Base-by-base conservation (phyloP, 148 eudicot genomes). In the Limonium bicolor region DNA sequence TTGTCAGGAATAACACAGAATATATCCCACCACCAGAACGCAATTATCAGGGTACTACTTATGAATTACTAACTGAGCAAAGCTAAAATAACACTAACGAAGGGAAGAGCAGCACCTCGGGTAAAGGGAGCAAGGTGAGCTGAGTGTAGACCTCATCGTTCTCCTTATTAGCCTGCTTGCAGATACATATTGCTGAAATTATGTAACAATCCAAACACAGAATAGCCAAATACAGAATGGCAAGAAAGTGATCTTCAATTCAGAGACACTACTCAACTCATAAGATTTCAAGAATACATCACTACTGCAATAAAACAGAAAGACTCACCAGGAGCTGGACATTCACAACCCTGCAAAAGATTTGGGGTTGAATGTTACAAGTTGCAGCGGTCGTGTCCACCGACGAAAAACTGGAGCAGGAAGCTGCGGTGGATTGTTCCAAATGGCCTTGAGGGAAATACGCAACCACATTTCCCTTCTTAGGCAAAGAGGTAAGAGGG, bases 381-480 rank as follows among this genome's bases (percentile, higher is more conserved):
- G 60, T 70, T 34, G 79, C 66, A 29, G 76, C 18, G n/a, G n/a
- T n/a, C n/a, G n/a, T n/a, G 28, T 75, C 77, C 61, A 61, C 39
- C 34, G 55, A 35, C 27, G 72, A 52, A 37, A 60, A 74, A 24
- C 27, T 43, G 48, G 15, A 21, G 28, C 64, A 50, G 12, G 70
- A 63, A 19, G 74, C 53, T 26, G 66, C 41, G 25, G 65, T 56
- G 60, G 64, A 44, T 59, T 81, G 93, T 56, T 86, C 96, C 59
- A 86, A 51, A 56, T 86, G 96, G 45, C 96, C 96, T 63, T 82
- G 94, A 51, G 96, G 88, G 62, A 86, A 86, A 36, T 86, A 86
- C 24, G 78, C 94, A 60, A 86, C 85, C 49, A 78, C 82, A 73
- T 73, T 73, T 25, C 94, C 85, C 46, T 78, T 78, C 51, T 49